These are phyloP conservation scores for Cladophialophora psammophila DNA, from an alignment of 2,329 filamentous ascomycete genomes.

Conservation along the genomic window DNA sequence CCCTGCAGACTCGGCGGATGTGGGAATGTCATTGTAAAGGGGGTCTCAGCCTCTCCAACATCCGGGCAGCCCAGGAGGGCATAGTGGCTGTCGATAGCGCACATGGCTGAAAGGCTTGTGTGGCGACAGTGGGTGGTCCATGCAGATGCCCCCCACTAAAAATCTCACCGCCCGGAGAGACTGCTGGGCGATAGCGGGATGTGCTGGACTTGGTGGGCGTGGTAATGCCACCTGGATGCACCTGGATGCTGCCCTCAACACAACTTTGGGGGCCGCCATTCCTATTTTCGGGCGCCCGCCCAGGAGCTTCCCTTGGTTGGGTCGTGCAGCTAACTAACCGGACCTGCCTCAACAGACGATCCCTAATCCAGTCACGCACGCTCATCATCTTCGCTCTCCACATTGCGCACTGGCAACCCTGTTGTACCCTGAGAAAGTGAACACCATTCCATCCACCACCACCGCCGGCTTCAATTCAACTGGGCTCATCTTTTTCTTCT, in stretches of 20 bases:
- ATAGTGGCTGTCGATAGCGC: constrained; percentile 21
- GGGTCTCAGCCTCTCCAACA: constrained; percentile 19
- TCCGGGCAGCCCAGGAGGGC: constrained; percentile 1
- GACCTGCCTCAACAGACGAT: constrained; percentile 36
- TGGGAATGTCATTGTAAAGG: constrained; percentile 1
- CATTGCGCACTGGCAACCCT: constrained; percentile 8
- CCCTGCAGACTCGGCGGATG: constrained; percentile 14
- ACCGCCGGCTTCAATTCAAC: constrained; percentile 15
- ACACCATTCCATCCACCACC: constrained; percentile 27
- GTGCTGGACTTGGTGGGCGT: constrained; percentile 6
- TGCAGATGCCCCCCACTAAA: constrained; percentile 6
- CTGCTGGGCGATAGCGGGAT: constrained; percentile 2
- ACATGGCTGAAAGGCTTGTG: constrained; percentile 17
- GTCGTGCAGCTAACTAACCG: constrained; percentile 29
- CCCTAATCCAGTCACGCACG: constrained; percentile 15
- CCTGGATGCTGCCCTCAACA: background rate
- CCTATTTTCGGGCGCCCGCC: constrained; percentile 36
- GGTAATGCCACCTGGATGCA: background rate
- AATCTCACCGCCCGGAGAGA: constrained; percentile 34
- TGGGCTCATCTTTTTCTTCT: constrained; percentile 22
- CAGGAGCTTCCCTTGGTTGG: constrained; percentile 8
- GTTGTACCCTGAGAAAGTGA: constrained; percentile 17
- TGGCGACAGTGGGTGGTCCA: constrained; percentile 3
- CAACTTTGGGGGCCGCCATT: constrained; percentile 38
- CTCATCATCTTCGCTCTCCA: constrained; percentile 30